Conservation (phyloP, 495 filamentous ascomycete species). For the Apiosordaria backusii region DNA sequence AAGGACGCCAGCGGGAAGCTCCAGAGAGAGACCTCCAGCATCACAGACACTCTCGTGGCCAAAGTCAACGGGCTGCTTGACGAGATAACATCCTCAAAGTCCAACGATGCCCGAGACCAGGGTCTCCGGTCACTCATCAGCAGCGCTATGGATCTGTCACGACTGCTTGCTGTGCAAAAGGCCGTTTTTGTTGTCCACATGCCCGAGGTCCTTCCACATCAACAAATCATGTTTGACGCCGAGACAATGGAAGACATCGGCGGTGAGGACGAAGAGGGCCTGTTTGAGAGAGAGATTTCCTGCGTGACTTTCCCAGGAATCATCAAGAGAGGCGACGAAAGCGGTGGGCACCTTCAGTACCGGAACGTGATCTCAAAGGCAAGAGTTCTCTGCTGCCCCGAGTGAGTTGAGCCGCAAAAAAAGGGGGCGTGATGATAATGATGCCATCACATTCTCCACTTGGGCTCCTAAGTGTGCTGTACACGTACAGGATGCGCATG, state of each 20-base stretch:
- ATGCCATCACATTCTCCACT: background rate
- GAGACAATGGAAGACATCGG: constrained; percentile 56
- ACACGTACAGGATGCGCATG: background rate
- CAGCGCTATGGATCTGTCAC: constrained; percentile 48
- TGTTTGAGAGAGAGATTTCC: constrained; percentile 43
- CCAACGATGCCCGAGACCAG: constrained; percentile 45
- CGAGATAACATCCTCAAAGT: constrained; percentile 38
- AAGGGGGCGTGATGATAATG: background rate
- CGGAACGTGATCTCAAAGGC: constrained; percentile 55
- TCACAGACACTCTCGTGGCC: constrained; percentile 37
- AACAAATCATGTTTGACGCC: constrained; percentile 46
- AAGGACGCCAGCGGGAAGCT: constrained; percentile 44
- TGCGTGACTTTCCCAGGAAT: constrained; percentile 53
- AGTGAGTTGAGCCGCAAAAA: constrained; percentile 27
- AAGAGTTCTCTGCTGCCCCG: constrained; percentile 50
- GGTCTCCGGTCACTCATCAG: constrained; percentile 43
- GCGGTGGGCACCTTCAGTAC: constrained; percentile 49
- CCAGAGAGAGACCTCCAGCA: constrained; percentile 36
- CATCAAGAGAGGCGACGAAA: constrained; percentile 54
- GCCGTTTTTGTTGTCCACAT: constrained; percentile 50
- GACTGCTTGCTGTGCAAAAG: constrained; percentile 50
- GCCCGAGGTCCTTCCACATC: constrained; percentile 47
- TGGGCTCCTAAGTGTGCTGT: background rate
- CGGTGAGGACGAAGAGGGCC: constrained; percentile 51
- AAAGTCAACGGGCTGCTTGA: constrained; percentile 40